Evolutionary conservation across 345 rosid genomes (phyloP), one percentile per base, ranked within the genome.

Genomic region (Acer campestre): DNA sequence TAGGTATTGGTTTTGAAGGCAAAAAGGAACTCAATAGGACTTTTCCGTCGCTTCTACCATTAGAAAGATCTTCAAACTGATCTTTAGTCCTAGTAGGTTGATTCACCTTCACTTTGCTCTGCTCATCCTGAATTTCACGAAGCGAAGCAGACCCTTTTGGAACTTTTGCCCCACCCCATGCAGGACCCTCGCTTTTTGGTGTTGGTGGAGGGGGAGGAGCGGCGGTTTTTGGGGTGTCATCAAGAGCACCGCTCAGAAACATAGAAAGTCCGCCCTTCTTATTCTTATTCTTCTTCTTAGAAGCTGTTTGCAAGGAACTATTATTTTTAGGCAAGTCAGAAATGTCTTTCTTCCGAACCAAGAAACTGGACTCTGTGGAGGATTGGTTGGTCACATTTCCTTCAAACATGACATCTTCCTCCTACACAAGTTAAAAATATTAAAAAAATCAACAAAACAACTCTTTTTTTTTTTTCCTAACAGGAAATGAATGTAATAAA

Each of bases 161-260:
- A 73, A 90, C 71, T 88, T 92, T 92, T 61, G 91, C 97, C 64
- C 97, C 99, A 27, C 98, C 99, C 98, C 99, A 96, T 8, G 86
- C 99, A 71, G 97, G 99, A 67, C 97, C 98, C 85, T 90, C 97
- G 58, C 71, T 84, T 85, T 80, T 90, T 2, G 98, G 94, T 70
- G 85, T 82, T 68, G 85, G 89, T 5, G 93, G 93, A 44, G 91
- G 87, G 3, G 87, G 85, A 29, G 84, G 71, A 75, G 66, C 75
- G 2, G 66, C 73, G 2, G 79, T 84, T 84, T 85, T 87, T 7
- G 97, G 90, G 62, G 74, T 18, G 48, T 92, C 93, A 68, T 96
- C 99, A 73, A 96, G 99, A 77, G 98, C 97, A 82, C 98, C 98
- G 70, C 94, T 96, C 85, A 96, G 77, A 82, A 96, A 96, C 98